These are phyloP conservation scores for Cladosporium austrohemisphaericum DNA, from an alignment of 2,329 filamentous ascomycete species.

Conservation along the genomic window DNA sequence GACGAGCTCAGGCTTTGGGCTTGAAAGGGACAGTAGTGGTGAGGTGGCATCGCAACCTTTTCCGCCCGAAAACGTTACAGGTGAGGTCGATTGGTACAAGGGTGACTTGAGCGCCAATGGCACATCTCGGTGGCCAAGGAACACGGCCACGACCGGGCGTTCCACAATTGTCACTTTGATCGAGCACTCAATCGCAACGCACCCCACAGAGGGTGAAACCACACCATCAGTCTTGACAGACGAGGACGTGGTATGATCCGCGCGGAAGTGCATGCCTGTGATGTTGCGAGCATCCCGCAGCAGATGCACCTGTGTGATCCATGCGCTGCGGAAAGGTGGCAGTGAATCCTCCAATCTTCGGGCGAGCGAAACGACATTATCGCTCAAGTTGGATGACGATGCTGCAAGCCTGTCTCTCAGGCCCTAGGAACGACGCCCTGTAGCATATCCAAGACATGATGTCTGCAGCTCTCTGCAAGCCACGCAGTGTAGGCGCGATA, in stretches of 20 bases:
- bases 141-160: not conserved
- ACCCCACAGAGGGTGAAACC: slow-evolving; percentile 8
- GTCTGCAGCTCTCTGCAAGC: slow-evolving; percentile 1
- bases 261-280: not conserved
- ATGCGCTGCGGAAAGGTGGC: not conserved
- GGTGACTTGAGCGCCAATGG: not conserved
- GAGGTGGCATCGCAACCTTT: not conserved
- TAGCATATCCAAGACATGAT: not conserved
- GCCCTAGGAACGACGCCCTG: no score
- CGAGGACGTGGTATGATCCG: slow-evolving; percentile 3
- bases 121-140: not conserved
- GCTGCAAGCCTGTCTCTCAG: not conserved
- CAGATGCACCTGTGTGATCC: not conserved
- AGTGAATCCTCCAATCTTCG: not conserved
- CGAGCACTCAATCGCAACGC: not conserved
- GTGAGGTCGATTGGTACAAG: not conserved
- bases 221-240: not conserved
- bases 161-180: slow-evolving; percentile 5
- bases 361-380: not conserved
- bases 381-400: not conserved
- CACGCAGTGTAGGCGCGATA: not conserved
- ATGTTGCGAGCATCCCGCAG: not conserved
- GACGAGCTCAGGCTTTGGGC: slow-evolving; percentile 1
- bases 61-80: slow-evolving; percentile 3
- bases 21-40: not conserved